Evolutionary conservation across 2,329 filamentous ascomycete species (phyloP).

Genomic region (Fusarium oligoseptatum): DNA sequence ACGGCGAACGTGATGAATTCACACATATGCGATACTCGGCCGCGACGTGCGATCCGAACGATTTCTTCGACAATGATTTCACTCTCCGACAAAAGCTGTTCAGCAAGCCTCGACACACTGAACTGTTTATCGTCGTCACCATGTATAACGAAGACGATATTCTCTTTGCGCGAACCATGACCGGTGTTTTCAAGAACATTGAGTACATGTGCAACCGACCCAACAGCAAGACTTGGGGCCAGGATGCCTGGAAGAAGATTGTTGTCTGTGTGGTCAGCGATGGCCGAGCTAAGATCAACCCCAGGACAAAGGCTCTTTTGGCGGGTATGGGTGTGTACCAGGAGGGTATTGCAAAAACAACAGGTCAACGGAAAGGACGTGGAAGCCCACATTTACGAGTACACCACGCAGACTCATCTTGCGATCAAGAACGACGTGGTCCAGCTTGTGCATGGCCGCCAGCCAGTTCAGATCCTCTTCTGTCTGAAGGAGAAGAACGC

Average conservation of each 20-base stretch:
- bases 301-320: conserved; percentile 87
- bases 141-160: conserved; percentile 99
- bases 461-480: conserved; percentile 96
- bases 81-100: conserved; percentile 93
- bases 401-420: conserved; percentile 88
- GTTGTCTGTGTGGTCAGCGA: conserved; percentile 98
- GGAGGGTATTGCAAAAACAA: conserved; percentile 98
- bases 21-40: conserved; percentile 95
- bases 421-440: conserved; percentile 93
- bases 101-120: conserved; percentile 90
- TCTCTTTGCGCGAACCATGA: conserved; percentile 94
- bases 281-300: conserved; percentile 96
- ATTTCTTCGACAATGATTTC: conserved; percentile 91
- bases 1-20: conserved; percentile 92
- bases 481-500: conserved; percentile 99
- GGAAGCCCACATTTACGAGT: conserved; percentile 97
- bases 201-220: conserved; percentile 97
- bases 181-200: conserved; percentile 98
- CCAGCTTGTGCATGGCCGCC: conserved; percentile 83
- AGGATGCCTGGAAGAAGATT: conserved; percentile 99
- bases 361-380: conserved; percentile 97
- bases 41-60: conserved; percentile 90
- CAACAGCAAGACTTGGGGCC: conserved; percentile 97
- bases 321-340: conserved; percentile 97
- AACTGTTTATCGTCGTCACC: conserved; percentile 95